Base-by-base conservation (phyloP, 768 basidiomycete genomes). In the Lentinula lateritia region DNA sequence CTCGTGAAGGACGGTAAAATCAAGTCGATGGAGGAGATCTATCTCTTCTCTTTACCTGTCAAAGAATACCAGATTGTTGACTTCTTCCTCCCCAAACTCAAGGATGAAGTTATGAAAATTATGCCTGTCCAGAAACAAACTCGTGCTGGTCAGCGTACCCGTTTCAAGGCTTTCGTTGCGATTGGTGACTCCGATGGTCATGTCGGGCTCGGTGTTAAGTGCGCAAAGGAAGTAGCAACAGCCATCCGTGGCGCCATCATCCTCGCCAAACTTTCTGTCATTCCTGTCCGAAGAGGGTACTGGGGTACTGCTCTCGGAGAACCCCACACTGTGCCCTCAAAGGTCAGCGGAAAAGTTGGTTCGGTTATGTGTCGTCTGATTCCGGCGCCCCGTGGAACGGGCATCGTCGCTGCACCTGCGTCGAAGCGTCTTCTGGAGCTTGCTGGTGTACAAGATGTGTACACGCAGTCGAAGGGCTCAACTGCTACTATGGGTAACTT, bases 81-180 rank as follows among this genome's bases (percentile, higher is more conserved):
- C 82, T 88, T 90, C 76, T 98, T 99, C 93, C 86, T 98, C 52
- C 97, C 97, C 69, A 92, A 93, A 75, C 91, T 99, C 80, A 99
- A 99, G 85, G 97, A 95, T 69, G 95, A 97, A 76, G 97, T 99
- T 67, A 99, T 99, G 97, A 96, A 95, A 77, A 98, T 99, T 75
- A 95, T 95, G 89, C 97, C 97, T 67, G 97, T 99, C 61, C 97
- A 98, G 81, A 99, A 99, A 80, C 97, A 99, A 78, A 99, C 97
- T 64, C 95, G 93, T 73, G 97, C 97, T 69, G 97, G 97, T 76
- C 97, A 99, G 78, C 92, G 97, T 69, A 99, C 97, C 63, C 92
- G 97, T 66, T 99, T 99, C 89, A 98, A 99, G 82, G 97, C 97
- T 32, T 98, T 98, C 79, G 97, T 98, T 70, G 97, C 97, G 63